Percentiles rank a stretch among this genome's conserved stretches.
Conservation (phyloP, 495 filamentous ascomycete species). For the Xylaria palmicola region DNA sequence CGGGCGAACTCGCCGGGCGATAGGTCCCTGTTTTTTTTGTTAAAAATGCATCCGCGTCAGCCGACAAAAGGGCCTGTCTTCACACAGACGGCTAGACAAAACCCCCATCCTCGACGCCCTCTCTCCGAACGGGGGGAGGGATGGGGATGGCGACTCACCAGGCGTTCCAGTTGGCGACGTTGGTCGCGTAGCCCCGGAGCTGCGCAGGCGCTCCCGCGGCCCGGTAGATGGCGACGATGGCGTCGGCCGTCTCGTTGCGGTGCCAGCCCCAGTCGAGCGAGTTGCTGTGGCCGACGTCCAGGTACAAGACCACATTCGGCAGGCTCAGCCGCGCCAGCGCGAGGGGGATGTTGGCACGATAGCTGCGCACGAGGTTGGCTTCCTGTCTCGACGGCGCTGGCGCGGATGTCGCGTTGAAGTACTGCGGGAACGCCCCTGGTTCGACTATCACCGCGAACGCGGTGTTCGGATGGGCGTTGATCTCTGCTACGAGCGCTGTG, state of each 20-base stretch:
- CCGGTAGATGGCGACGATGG: not conserved
- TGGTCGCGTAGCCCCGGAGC: not conserved
- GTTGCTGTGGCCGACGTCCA: not conserved
- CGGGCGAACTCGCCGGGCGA: constrained; percentile 56
- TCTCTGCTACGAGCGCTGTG: constrained; percentile 47
- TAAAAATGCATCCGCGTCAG: no score
- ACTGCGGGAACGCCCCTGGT: constrained; percentile 63
- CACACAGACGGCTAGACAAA: no score
- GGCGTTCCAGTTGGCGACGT: not conserved
- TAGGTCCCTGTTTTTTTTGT: constrained; percentile 16
- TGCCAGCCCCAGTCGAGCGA: not conserved
- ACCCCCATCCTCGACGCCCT: no score
- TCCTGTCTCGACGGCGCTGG: not conserved
- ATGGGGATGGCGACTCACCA: not conserved
- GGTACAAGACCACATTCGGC: constrained; percentile 66
- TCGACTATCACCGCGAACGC: constrained; percentile 49
- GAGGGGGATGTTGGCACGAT: constrained; percentile 57
- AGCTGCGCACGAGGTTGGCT: constrained; percentile 49
- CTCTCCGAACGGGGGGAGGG: not conserved
- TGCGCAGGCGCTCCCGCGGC: not conserved
- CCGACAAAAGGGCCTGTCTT: no score
- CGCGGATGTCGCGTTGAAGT: constrained; percentile 54
- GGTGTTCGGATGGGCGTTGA: constrained; percentile 38
- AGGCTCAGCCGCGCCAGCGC: constrained; percentile 58
- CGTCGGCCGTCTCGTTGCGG: not conserved